Base-by-base conservation (phyloP, 371 early-diverging fungal species). In the Amoeboradix gromovi region DNA sequence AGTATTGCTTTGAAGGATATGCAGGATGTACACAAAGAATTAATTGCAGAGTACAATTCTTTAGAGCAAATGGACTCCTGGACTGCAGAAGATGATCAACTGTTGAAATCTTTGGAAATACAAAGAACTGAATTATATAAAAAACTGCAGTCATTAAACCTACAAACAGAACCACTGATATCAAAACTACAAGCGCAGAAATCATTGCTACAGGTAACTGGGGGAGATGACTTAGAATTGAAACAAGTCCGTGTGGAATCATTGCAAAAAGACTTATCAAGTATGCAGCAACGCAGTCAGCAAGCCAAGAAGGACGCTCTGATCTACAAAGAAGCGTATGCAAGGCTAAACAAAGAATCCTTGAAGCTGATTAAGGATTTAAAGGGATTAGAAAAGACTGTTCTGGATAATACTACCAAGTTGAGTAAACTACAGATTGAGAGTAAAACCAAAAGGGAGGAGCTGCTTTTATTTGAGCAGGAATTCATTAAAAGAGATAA, bases 401-500 rank as follows among this genome's bases (percentile, higher is more conserved):
- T 81, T 1, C 77, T 82, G 28, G 79, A 84, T 29, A 75, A 80
- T 17, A 73, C 68, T 68, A 32, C 66, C 68, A 65, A 71, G 71
- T 17, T 29, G 68, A 17, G 70, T 31, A 31, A 68, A 72, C 30
- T 67, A 66, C 30, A 28, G 68, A 29, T 68, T 68, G 29, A 70
- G 72, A 29, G 29, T 71, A 17, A 2, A 67, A 28, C 1, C 30
- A 17, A 5, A 69, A 67, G 27, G 32, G 29, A 71, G 71, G 66
- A 29, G 27, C 30, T 48, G 67, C 65, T 28, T 17, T 66, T 66
- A n/a, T 1, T 16, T n/a, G 48, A 65, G 32, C 67, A 85, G 83
- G 30, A 74, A 29, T 78, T 86, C 76, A 85, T 85, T n/a, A 82
- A 81, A n/a, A 86, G 85, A 77, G 84, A 83, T 66, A 78, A 77